These are phyloP conservation scores for Aschersonia sp. DNA, from an alignment of 2,329 filamentous ascomycete species.

Conservation along the genomic window DNA sequence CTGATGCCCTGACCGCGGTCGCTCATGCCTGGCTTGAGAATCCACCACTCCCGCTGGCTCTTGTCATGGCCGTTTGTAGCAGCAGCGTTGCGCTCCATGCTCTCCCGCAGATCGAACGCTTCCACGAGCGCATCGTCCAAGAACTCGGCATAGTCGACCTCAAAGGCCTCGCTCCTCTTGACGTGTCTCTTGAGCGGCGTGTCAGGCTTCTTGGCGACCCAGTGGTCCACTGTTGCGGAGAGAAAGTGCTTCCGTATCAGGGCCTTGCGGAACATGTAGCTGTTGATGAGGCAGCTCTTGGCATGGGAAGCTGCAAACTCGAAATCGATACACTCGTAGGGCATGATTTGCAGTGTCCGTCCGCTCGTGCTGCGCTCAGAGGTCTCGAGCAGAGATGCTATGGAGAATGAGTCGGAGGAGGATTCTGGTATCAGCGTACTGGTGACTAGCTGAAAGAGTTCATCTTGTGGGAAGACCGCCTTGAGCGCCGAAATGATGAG, in stretches of 20 bases:
- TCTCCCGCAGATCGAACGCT: slow-evolving; percentile 72
- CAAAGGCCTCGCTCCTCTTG: slow-evolving; percentile 70
- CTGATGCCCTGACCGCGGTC: slow-evolving; percentile 88
- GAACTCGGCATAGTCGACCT: slow-evolving; percentile 94
- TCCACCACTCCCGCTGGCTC: slow-evolving; percentile 72
- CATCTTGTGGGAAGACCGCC: slow-evolving; percentile 37
- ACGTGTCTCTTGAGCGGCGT: slow-evolving; percentile 57
- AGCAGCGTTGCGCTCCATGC: slow-evolving; percentile 49
- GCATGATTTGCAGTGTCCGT: slow-evolving; percentile 52
- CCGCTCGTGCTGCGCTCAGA: neutral
- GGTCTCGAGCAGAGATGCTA: too few relatives aligned
- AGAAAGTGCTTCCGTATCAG: slow-evolving; percentile 94
- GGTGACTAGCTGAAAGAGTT: too few relatives aligned
- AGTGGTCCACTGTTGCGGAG: slow-evolving; percentile 67
- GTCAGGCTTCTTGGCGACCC: slow-evolving; percentile 68
- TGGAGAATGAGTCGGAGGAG: too few relatives aligned
- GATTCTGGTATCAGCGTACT: too few relatives aligned
- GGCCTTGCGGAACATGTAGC: slow-evolving; percentile 91
- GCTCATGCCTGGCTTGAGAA: slow-evolving; percentile 94
- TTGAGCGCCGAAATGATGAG: slow-evolving; percentile 63
- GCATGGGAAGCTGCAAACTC: slow-evolving; percentile 52
- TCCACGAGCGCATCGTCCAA: slow-evolving; percentile 86
- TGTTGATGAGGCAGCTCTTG: slow-evolving; percentile 56
- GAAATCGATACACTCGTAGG: slow-evolving; percentile 84
- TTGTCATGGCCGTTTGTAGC: slow-evolving; percentile 7